Conservation (phyloP, 169 alveolate species). For the Pseudocohnilembus persalinus region DNA sequence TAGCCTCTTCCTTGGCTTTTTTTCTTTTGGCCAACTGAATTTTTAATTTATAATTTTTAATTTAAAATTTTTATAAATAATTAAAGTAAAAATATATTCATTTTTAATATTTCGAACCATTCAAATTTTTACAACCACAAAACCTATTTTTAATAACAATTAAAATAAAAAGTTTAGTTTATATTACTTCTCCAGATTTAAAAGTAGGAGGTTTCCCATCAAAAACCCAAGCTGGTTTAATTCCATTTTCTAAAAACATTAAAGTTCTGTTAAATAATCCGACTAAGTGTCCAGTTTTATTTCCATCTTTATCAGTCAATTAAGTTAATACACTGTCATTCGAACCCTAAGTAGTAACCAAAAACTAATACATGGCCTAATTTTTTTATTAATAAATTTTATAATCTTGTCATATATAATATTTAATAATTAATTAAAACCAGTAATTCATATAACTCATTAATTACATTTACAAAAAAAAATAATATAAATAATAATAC, state of each 20-base stretch:
- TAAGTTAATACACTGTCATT: constrained; percentile 71
- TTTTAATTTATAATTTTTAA: no score
- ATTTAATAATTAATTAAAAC: no score
- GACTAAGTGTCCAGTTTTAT: constrained; percentile 81
- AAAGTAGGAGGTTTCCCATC: constrained; percentile 98
- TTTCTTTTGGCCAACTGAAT: constrained; percentile 51
- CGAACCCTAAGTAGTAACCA: constrained; percentile 90
- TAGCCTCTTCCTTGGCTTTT: constrained; percentile 69
- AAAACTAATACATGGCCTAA: constrained; percentile 93
- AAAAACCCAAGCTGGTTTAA: constrained; percentile 96
- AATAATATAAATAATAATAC: no score
- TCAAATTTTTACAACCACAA: background rate
- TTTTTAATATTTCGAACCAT: no score
- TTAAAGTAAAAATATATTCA: background rate
- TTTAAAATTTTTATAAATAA: background rate
- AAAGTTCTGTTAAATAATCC: constrained; percentile 85
- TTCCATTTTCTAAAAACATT: constrained; percentile 81
- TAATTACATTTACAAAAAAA: no score
- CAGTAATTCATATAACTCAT: no score
- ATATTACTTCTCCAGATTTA: constrained; percentile 54
- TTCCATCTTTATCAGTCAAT: constrained; percentile 93
- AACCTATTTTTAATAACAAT: no score
- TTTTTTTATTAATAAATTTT: background rate
- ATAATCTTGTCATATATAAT: background rate
- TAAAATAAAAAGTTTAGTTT: no score